These are phyloP conservation scores for Darksidea phi DNA, from an alignment of 495 filamentous ascomycete species.

Conservation along the genomic window DNA sequence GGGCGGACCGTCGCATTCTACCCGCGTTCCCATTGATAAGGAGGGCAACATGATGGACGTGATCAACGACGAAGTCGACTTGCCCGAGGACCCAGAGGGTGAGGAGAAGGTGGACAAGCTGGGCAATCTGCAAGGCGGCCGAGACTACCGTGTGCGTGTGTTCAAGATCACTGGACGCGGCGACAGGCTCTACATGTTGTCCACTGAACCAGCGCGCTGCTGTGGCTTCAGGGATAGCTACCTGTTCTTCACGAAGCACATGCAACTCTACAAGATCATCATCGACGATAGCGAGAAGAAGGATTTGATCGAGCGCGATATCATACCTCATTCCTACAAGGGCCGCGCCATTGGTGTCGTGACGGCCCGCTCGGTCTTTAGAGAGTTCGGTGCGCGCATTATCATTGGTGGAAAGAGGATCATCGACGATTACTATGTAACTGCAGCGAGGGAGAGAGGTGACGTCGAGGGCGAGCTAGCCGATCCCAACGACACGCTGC, in stretches of 20 bases:
- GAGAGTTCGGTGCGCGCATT: constrained; percentile 93
- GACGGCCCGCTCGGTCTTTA: constrained; percentile 92
- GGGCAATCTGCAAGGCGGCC: constrained; percentile 73
- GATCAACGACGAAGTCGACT: constrained; percentile 81
- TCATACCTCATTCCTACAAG: constrained; percentile 98
- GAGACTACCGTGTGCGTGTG: constrained; percentile 90
- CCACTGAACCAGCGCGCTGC: constrained; percentile 92
- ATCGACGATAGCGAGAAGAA: constrained; percentile 89
- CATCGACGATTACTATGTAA: constrained; percentile 84
- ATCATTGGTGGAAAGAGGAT: constrained; percentile 85
- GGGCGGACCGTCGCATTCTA: constrained; percentile 71
- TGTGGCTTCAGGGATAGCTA: constrained; percentile 97
- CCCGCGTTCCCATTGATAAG: constrained; percentile 85
- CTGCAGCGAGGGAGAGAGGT: constrained; percentile 72
- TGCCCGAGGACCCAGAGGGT: constrained; percentile 84
- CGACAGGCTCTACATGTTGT: constrained; percentile 94
- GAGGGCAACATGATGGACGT: constrained; percentile 92
- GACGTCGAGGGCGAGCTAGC: constrained; percentile 87
- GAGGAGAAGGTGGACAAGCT: constrained; percentile 90
- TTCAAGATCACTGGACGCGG: constrained; percentile 84
- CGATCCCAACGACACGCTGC: constrained; percentile 77
- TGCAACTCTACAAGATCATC: constrained; percentile 91
- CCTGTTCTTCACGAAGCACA: constrained; percentile 96
- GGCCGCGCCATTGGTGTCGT: constrained; percentile 96
- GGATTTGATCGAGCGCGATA: constrained; percentile 86